Base-by-base conservation (phyloP, 345 rosid genomes). In the Gossypium herbaceum region DNA sequence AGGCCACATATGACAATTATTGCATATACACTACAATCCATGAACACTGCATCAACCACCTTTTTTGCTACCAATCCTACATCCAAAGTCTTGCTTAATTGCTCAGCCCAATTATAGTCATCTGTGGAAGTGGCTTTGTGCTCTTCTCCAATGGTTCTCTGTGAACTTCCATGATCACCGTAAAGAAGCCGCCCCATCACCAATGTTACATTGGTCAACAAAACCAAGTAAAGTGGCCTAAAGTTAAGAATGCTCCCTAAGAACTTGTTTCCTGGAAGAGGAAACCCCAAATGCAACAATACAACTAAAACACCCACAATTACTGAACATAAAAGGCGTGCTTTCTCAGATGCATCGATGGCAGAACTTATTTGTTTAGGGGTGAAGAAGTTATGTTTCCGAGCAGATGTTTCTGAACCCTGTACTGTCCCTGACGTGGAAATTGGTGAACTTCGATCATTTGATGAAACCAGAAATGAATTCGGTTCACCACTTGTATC, bases 21-120 rank as follows among this genome's bases (percentile, higher is more conserved):
- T 2, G 88, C 80, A 59, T 91, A 90, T 19, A 92, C 72, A 75
- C 94, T 88, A 76, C 86, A 88, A 79, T 92, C 97, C 88, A 90
- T 87, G 51, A 87, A 58, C 19, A 86, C 68, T 2, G 97, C 97
- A 54, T 92, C 90, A 68, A 88, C 73, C 62, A 83, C 86, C 84
- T 86, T 94, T 86, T 83, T 82, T 75, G 84, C 47, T 79, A 88
- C 76, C 79, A 89, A 76, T 70, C 84, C 89, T 3, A 77, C 75
- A 88, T 92, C 97, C 83, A 94, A 75, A 22, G 82, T 84, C 55
- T 84, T 87, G 65, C 95, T 85, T 9, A 87, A 85, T 79, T 90
- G 94, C 61, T 82, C 88, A 52, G 75, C 86, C 88, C 91, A 85
- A 75, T 79, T 89, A 47, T 75, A 72, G 39, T 75, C 80, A 12